Evolutionary conservation across 1,284 basidiomycete species (phyloP), one percentile per base, ranked within the genome.

Genomic region (Ceratobasidium papillatum): DNA sequence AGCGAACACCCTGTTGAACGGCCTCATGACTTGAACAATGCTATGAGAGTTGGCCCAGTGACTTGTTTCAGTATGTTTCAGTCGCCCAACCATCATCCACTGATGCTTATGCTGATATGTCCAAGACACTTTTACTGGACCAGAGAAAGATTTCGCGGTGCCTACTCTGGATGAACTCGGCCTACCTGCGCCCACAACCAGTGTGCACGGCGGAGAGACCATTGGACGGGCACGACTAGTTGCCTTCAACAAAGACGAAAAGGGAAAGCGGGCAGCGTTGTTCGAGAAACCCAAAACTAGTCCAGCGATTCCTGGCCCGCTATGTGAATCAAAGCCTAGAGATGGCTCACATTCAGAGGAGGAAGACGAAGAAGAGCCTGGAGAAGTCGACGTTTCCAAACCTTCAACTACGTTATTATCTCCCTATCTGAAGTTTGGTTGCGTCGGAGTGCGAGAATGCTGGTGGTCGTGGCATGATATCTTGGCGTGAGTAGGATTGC

Each of bases 251-350:
- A 79, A 80, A 27, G 81, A 85, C 74, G 77, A 78, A 45, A 78
- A 79, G 27, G 80, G 68, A 12, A 59, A 72, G 3, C 68, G 82
- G 73, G 82, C 85, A 14, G 83, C 83, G 5, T 82, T 80, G 19
- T 87, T 88, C 79, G 83, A 84, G 32, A 88, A 88, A 79, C 84
- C 86, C 8, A 80, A 84, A 74, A 85, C 86, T 0, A 81, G 81
- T 14, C 84, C 84, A 5, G 84, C 84, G 8, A 81, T 80, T 8
- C 80, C 84, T 63, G 83, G 85, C 77, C 84, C 84, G 1, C 77
- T 79, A 4, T 76, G 56, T 19, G 32, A 43, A 51, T 32, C 54
- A 9, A 61, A 49, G 7, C 41, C 30, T 9, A 19, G n/a, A 43
- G 8, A 32, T 25, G 30, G 17, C 27, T 72, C 58, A 19, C 38